Evolutionary conservation across 148 eudicot genomes (phyloP).

Genomic region (Rhododendron griersonianum): DNA sequence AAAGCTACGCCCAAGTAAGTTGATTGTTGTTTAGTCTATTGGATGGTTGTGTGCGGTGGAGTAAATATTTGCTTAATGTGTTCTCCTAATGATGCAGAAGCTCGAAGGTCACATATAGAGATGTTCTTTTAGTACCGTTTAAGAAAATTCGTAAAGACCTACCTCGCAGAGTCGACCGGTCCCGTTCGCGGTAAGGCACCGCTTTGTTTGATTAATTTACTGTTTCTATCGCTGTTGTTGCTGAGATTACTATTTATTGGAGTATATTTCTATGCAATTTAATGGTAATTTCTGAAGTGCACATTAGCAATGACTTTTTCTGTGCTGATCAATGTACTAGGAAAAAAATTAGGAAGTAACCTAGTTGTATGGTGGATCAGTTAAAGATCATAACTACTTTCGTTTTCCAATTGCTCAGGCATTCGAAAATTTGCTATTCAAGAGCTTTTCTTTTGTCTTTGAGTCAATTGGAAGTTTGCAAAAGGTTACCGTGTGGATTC

Average conservation of each 20-base stretch:
- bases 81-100: background rate
- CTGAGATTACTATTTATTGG: background rate
- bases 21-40: background rate
- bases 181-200: background rate
- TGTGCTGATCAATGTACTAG: background rate
- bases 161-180: background rate
- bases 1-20: background rate
- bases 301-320: background rate
- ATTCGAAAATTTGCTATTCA: background rate
- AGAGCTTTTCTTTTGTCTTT: constrained; percentile 7
- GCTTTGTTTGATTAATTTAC: background rate
- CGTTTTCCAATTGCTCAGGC: background rate
- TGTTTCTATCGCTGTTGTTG: background rate
- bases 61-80: background rate
- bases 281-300: background rate
- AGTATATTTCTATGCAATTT: background rate
- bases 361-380: background rate
- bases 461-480: background rate
- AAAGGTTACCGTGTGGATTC: background rate
- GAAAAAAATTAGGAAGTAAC: background rate
- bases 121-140: background rate
- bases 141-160: background rate
- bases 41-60: too few species aligned
- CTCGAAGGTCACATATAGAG: background rate
- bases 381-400: background rate